Percentiles rank a stretch among this genome's conserved stretches.
Evolutionary conservation across 305 asterid genomes (phyloP).

Genomic region (Striga hermonthica): DNA sequence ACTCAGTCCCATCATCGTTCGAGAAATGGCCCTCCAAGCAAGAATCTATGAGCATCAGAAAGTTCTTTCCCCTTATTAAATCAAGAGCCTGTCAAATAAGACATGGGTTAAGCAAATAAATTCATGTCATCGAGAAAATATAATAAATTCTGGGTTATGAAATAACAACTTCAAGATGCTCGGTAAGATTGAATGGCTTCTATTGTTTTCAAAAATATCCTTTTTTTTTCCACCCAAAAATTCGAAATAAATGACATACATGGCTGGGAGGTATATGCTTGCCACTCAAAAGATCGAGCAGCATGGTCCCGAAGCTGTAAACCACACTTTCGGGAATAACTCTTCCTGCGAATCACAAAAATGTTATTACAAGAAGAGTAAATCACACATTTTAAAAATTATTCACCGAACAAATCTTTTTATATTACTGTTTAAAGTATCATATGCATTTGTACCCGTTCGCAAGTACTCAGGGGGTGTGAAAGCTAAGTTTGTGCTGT

Average conservation of each 20-base stretch:
- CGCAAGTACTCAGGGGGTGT: slow-evolving; percentile 80
- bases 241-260: slow-evolving; percentile 34
- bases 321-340: slow-evolving; percentile 66
- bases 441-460: slow-evolving; percentile 39
- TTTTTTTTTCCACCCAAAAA: too few relatives aligned
- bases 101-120: too few relatives aligned
- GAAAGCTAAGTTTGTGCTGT: slow-evolving; percentile 72
- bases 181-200: too few relatives aligned
- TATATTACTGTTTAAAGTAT: slow-evolving; percentile 17
- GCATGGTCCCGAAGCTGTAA: slow-evolving; percentile 72
- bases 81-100: slow-evolving; percentile 64
- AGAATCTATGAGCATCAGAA: slow-evolving; percentile 82
- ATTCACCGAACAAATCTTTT: background rate
- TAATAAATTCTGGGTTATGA: too few relatives aligned
- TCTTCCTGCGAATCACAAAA: slow-evolving; percentile 51
- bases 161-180: too few relatives aligned
- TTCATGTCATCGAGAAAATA: too few relatives aligned
- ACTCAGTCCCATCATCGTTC: slow-evolving; percentile 61
- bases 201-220: too few relatives aligned
- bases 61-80: slow-evolving; percentile 80
- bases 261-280: slow-evolving; percentile 84
- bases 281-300: slow-evolving; percentile 73
- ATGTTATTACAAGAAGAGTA: too few relatives aligned
- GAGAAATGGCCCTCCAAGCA: slow-evolving; percentile 89
- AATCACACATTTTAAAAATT: background rate